phyloP scores from a whole-genome alignment of 2,329 filamentous ascomycete genomes.

The Drechslera avenae region DNA sequence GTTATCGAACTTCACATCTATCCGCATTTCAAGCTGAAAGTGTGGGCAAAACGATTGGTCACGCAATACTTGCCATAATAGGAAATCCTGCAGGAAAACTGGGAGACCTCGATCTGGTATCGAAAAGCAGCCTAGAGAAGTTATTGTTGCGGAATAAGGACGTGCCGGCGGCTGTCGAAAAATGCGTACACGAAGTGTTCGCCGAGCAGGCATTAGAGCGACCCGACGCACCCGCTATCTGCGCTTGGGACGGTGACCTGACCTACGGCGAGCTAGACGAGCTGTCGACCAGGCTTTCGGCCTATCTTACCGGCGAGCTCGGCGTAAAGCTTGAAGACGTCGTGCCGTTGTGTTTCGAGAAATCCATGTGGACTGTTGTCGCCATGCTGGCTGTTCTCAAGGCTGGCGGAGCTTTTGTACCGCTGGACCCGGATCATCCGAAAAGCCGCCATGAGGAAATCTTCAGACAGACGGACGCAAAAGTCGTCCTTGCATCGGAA shows the following conservation, averaged over 20 bases:
- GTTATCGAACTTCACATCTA: no score
- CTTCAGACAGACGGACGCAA: slow-evolving; percentile 19
- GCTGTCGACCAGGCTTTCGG: slow-evolving; percentile 6
- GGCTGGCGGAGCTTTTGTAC: slow-evolving; percentile 50
- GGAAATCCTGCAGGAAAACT: no score
- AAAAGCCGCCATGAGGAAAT: slow-evolving; percentile 39
- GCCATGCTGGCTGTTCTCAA: slow-evolving; percentile 51
- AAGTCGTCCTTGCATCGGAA: background rate
- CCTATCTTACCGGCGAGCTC: slow-evolving; percentile 3
- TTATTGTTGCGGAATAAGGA: slow-evolving; percentile 2
- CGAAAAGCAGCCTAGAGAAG: background rate
- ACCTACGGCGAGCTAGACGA: slow-evolving; percentile 5
- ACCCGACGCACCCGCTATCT: slow-evolving; percentile 24
- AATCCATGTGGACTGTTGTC: slow-evolving; percentile 31
- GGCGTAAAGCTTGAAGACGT: slow-evolving; percentile 15
- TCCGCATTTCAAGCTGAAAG: no score
- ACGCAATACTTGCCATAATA: no score
- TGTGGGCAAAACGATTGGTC: no score
- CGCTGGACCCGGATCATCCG: slow-evolving; percentile 38
- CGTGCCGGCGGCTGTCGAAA: background rate
- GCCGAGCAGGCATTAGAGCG: slow-evolving; percentile 2
- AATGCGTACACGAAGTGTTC: slow-evolving; percentile 24
- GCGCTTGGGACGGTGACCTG: no score
- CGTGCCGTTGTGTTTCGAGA: slow-evolving; percentile 33
- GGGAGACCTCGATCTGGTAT: no score